Evolutionary conservation across 495 filamentous ascomycete genomes (phyloP).

Genomic region (Emericellopsis terricola): DNA sequence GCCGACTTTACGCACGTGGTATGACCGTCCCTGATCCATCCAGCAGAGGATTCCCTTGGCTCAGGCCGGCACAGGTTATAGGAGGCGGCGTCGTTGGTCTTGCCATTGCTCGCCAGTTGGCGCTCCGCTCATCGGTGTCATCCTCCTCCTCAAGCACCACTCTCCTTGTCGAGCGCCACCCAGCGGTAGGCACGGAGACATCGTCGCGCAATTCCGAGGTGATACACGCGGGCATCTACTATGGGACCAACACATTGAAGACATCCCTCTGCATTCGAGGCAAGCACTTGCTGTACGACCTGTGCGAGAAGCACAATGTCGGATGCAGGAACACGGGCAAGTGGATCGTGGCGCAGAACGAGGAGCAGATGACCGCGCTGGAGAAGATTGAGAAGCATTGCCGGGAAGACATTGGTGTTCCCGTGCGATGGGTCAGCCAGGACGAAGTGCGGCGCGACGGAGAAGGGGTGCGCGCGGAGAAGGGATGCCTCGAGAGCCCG

Average conservation of each 20-base stretch:
- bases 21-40: constrained; percentile 5
- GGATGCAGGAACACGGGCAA: constrained; percentile 65
- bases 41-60: not conserved
- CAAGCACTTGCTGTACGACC: constrained; percentile 55
- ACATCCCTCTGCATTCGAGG: constrained; percentile 68
- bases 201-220: constrained; percentile 91
- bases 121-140: too few species aligned
- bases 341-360: constrained; percentile 84
- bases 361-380: constrained; percentile 45
- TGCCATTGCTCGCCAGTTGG: constrained; percentile 64
- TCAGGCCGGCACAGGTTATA: constrained; percentile 38
- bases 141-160: constrained; percentile 34
- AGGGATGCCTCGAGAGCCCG: constrained; percentile 63
- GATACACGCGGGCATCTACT: constrained; percentile 92
- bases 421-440: constrained; percentile 47
- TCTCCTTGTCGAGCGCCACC: constrained; percentile 68
- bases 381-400: constrained; percentile 50
- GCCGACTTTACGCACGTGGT: constrained; percentile 79
- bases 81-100: constrained; percentile 86
- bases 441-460: constrained; percentile 42
- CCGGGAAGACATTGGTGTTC: constrained; percentile 40
- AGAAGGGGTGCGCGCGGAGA: constrained; percentile 40
- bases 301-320: constrained; percentile 49
- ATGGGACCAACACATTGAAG: constrained; percentile 60
- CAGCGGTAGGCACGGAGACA: constrained; percentile 70